Evolutionary conservation across 1,139 yeast genomes (phyloP).

Genomic region (Yamadazyma membranifaciens): DNA sequence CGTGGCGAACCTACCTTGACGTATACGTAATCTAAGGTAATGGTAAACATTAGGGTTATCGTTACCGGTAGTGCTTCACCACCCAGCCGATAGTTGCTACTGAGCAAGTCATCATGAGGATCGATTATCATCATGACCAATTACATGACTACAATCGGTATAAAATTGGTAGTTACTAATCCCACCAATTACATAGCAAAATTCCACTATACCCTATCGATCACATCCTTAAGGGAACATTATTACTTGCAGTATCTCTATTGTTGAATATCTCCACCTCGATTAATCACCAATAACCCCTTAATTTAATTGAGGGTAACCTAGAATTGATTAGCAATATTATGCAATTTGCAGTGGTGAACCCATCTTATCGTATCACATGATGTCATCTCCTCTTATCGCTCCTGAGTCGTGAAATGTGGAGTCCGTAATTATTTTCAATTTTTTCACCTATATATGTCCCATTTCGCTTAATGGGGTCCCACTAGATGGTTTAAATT

Average conservation of each 20-base stretch:
- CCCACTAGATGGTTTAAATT: no score
- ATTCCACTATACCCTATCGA: background rate
- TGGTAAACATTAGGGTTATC: no score
- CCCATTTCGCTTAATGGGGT: background rate
- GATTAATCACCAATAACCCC: background rate
- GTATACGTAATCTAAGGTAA: no score
- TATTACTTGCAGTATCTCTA: background rate
- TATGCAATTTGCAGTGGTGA: background rate
- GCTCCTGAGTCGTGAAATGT: constrained; percentile 1
- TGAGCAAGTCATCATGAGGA: no score
- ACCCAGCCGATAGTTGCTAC: no score
- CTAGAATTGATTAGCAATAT: no score
- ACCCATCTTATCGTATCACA: constrained; percentile 1
- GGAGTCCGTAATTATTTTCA: background rate
- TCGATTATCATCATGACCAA: no score
- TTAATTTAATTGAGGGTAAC: background rate
- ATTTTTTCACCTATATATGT: no score
- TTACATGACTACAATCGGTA: no score
- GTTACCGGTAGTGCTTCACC: no score
- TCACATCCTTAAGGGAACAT: background rate
- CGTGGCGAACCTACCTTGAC: no score
- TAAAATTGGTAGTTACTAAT: background rate
- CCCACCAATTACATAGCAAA: background rate
- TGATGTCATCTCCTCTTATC: constrained; percentile 6
- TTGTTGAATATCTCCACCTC: background rate